phyloP scores from a whole-genome alignment of 805 yeast genomes.

The Kuraishia cidri region DNA sequence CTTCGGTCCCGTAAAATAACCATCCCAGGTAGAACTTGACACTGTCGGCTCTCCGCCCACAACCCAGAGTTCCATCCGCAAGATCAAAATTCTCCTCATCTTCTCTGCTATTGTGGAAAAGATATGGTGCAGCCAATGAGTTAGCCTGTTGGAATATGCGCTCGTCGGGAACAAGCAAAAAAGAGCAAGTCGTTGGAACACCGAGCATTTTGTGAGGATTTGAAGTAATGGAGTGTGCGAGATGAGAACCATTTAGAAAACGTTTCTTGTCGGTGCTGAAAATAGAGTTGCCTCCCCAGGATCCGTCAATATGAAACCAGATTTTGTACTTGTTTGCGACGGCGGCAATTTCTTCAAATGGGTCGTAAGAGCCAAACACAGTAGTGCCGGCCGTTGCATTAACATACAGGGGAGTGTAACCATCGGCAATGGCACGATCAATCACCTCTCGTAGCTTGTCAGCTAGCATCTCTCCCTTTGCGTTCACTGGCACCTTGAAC shows the following conservation, averaged over 20 bases:
- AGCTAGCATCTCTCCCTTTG: conserved; percentile 48
- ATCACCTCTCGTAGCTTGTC: conserved; percentile 37
- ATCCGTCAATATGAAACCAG: conserved; percentile 85
- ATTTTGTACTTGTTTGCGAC: conserved; percentile 44
- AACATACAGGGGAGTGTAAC: conserved; percentile 64
- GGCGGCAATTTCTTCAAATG: conserved; percentile 42
- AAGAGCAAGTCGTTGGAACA: conserved; percentile 73
- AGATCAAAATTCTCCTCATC: conserved; percentile 57
- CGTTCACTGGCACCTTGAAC: conserved; percentile 51
- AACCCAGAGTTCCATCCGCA: conserved; percentile 89
- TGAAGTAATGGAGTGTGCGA: conserved; percentile 69
- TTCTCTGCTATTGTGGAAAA: conserved; percentile 54
- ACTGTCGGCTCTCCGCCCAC: conserved; percentile 82
- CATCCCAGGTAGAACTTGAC: conserved; percentile 72
- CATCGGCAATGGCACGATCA: conserved; percentile 29
- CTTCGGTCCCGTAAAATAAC: conserved; percentile 68
- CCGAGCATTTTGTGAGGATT: conserved; percentile 89
- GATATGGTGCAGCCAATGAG: conserved; percentile 71
- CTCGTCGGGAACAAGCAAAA: conserved; percentile 64
- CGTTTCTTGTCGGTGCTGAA: conserved; percentile 41
- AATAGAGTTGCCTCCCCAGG: conserved; percentile 85
- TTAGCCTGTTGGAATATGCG: conserved; percentile 59
- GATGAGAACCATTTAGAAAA: conserved; percentile 48
- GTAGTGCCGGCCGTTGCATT: conserved; percentile 89
- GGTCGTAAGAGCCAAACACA: conserved; percentile 78